Conservation (phyloP, 2,329 filamentous ascomycete genomes). For the Canariomyces notabilis region DNA sequence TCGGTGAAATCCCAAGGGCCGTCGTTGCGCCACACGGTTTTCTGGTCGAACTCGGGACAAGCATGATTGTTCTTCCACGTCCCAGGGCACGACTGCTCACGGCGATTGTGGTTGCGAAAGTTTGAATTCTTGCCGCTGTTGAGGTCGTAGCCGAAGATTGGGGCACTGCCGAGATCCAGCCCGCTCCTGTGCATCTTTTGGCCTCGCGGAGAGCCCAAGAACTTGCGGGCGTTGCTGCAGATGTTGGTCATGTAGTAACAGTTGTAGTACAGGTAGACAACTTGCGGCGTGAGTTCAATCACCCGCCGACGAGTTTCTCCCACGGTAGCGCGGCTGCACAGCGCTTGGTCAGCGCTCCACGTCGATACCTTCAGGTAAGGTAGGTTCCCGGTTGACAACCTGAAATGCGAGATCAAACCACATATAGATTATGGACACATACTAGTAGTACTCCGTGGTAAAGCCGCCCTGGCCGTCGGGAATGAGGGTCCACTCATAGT, state of each 20-base stretch:
- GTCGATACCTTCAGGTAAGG: too few relatives aligned
- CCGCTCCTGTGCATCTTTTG: constrained; percentile 27
- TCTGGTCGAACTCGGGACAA: constrained; percentile 16
- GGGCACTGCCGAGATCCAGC: too few relatives aligned
- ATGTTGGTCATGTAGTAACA: constrained; percentile 26
- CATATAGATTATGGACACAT: too few relatives aligned
- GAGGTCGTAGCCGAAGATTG: constrained; percentile 48
- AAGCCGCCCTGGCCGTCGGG: too few relatives aligned
- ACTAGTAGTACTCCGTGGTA: too few relatives aligned
- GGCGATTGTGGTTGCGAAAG: constrained; percentile 3
- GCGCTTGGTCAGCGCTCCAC: too few relatives aligned
- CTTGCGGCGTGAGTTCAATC: background rate
- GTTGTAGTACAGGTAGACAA: constrained; percentile 22
- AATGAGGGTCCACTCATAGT: too few relatives aligned
- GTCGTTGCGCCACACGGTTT: constrained; percentile 15
- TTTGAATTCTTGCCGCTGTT: constrained; percentile 28
- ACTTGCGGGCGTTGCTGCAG: constrained; percentile 22
- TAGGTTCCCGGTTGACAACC: too few relatives aligned
- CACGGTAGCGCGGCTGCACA: too few relatives aligned
- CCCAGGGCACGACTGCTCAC: constrained; percentile 3
- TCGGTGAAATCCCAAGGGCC: constrained; percentile 14
- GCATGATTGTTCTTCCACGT: constrained; percentile 11
- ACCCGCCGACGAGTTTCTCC: too few relatives aligned
- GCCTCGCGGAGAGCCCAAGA: constrained; percentile 9
- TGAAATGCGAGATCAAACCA: too few relatives aligned